Evolutionary conservation across 2,329 filamentous ascomycete genomes (phyloP).

Genomic region (Pezicula radicicola): DNA sequence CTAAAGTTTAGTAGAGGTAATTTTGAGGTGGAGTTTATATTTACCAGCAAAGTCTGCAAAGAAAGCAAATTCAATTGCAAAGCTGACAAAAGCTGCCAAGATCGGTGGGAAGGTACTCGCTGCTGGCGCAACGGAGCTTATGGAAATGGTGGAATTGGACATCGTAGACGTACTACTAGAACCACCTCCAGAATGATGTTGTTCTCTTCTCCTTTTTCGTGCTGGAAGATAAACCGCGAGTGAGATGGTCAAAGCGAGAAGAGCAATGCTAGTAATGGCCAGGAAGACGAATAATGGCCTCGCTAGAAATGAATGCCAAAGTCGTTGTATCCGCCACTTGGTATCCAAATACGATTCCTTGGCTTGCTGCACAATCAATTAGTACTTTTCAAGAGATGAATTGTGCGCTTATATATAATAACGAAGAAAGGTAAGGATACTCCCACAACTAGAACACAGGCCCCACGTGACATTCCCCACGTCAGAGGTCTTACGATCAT

Average conservation of each 20-base stretch:
- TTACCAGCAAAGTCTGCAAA: constrained; percentile 47
- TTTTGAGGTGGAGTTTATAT: background rate
- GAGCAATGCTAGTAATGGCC: background rate
- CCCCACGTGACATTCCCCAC: too few relatives aligned
- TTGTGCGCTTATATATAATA: too few relatives aligned
- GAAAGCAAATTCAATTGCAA: constrained; percentile 44
- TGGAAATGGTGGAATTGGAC: background rate
- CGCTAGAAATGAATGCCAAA: too few relatives aligned
- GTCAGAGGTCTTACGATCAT: too few relatives aligned
- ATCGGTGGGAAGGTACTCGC: constrained; percentile 2
- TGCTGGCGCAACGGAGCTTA: background rate
- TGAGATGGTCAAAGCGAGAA: background rate
- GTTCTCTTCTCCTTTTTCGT: background rate
- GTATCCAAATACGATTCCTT: too few relatives aligned
- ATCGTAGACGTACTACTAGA: background rate
- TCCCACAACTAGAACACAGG: too few relatives aligned
- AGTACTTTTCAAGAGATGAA: too few relatives aligned
- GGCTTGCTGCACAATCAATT: too few relatives aligned
- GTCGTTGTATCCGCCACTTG: too few relatives aligned
- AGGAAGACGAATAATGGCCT: too few relatives aligned
- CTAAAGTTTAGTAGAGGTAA: background rate
- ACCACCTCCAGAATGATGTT: background rate
- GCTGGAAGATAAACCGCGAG: background rate
- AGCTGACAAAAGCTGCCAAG: constrained; percentile 41
- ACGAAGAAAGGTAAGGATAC: too few relatives aligned